phyloP scores from a whole-genome alignment of 2,329 filamentous ascomycete genomes.

The Fusarium mexicanum region DNA sequence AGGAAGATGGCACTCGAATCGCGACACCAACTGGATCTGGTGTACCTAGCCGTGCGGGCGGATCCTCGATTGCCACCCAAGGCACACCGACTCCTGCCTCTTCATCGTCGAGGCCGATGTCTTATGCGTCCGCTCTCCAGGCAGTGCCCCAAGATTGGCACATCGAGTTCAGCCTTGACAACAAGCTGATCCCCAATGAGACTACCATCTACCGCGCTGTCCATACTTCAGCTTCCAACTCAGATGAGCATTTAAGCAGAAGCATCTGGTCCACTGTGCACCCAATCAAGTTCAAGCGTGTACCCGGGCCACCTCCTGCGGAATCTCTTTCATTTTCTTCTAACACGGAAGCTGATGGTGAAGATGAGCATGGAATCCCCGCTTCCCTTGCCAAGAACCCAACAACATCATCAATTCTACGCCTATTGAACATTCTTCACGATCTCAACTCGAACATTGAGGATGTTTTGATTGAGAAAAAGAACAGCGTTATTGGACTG shows the following conservation, averaged over 20 bases:
- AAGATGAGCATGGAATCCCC: constrained; percentile 72
- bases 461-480: constrained; percentile 82
- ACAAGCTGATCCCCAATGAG: constrained; percentile 84
- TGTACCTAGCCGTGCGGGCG: constrained; percentile 53
- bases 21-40: constrained; percentile 77
- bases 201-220: constrained; percentile 97
- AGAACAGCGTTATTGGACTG: constrained; percentile 72
- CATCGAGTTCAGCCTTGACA: constrained; percentile 91
- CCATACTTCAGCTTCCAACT: constrained; percentile 66
- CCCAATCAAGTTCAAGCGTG: constrained; percentile 89
- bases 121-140: constrained; percentile 86
- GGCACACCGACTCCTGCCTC: constrained; percentile 60
- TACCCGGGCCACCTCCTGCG: constrained; percentile 81
- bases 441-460: constrained; percentile 93
- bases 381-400: constrained; percentile 84
- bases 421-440: constrained; percentile 88
- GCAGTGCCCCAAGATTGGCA: constrained; percentile 92
- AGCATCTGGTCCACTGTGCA: constrained; percentile 93
- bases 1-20: constrained; percentile 89
- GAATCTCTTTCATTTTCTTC: constrained; percentile 72
- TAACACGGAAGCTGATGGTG: constrained; percentile 59
- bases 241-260: constrained; percentile 73
- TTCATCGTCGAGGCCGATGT: constrained; percentile 73
- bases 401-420: constrained; percentile 86
- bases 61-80: constrained; percentile 52